Base-by-base conservation (phyloP, 2,329 filamentous ascomycete genomes). In the Truncatella angustata region DNA sequence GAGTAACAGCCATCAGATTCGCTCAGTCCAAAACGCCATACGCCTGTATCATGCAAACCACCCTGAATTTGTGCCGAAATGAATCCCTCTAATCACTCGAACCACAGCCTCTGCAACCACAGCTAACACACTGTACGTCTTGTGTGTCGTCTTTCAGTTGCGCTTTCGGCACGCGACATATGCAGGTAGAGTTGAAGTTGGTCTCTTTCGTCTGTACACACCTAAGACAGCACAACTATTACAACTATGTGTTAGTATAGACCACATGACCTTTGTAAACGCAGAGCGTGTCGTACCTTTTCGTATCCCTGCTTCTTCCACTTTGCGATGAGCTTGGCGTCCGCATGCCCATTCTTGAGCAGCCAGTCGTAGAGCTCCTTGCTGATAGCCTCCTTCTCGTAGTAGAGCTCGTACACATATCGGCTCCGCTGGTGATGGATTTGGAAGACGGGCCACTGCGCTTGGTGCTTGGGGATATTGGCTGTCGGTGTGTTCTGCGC, bases 221-320 rank as follows among this genome's bases (percentile, higher is more conserved):
- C 56, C 92, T 85, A 51, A 97, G 78, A 70, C 94, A 99, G 73
- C 94, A 99, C 39, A 99, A 75, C 89, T 94, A 64, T n/a, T 32
- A 30, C 50, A 18, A 23, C 10, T 2, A 21, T 42, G 28, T 46
- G 52, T 71, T 54, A 73, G 65, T 40, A 56, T 24, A n/a, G 7
- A 9, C 5, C 7, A 12, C 10, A 32, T 32, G 28, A 32, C 7
- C 14, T 32, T 14, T 32, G 16, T 16, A 16, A 16, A 7, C 52
- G 24, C 5, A 21, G 69, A 21, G 6, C 16, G n/a, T n/a, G n/a
- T 6, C 78, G 48, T 70, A 90, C 90, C 85, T 97, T 97, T 73
- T 99, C 94, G 66, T 99, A 99, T 14, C 94, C 94, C 65, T 95
- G 89, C 77, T 99, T 99, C 84, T 99, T 99, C 94, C 94, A 99